Evolutionary conservation across 2,329 filamentous ascomycete genomes (phyloP), one percentile per base, ranked within the genome.

Genomic region (Hypomyces perniciosus): DNA sequence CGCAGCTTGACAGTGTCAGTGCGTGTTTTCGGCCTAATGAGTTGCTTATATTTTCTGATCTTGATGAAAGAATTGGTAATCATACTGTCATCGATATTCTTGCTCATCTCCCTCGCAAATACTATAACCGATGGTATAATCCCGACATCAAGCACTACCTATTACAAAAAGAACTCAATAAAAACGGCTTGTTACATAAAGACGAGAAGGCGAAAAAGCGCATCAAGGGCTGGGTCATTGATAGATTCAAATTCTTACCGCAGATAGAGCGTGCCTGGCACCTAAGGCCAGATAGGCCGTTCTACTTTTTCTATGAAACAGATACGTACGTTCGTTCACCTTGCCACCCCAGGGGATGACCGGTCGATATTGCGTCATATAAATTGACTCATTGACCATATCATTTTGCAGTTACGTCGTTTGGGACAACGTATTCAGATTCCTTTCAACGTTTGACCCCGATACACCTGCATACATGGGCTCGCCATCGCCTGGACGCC

Each of bases 181-280:
- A 57, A 5, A 67, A 65, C 8, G 66, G 65, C 33, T 65, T 63
- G 10, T 57, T 70, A 2, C 63, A 65, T 20, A 50, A 51, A 38
- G 61, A 59, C 48, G 63, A 55, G 48, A 60, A 62, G 52, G 59
- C 58, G 20, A 65, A 55, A 29, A 55, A 48, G 63, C 68, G 52
- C 37, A 66, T 66, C 54, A 67, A 62, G 31, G 76, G 76, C 1
- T 80, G 78, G 78, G 70, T 64, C 20, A 67, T 80, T 37, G 78
- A 81, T 62, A 77, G 77, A 59, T 80, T 74, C 68, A 81, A 81
- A 60, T 80, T 80, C 55, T 60, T 81, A 28, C 75, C 78, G 38
- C 77, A 79, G 71, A 65, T 80, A 4, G 74, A 79, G 52, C 64
- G 71, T 30, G 73, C 76, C 1, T 78, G 76, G 64, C 64, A 66